Base-by-base conservation (phyloP, 192 early-diverging fungal genomes). In the Linnemannia elongata region DNA sequence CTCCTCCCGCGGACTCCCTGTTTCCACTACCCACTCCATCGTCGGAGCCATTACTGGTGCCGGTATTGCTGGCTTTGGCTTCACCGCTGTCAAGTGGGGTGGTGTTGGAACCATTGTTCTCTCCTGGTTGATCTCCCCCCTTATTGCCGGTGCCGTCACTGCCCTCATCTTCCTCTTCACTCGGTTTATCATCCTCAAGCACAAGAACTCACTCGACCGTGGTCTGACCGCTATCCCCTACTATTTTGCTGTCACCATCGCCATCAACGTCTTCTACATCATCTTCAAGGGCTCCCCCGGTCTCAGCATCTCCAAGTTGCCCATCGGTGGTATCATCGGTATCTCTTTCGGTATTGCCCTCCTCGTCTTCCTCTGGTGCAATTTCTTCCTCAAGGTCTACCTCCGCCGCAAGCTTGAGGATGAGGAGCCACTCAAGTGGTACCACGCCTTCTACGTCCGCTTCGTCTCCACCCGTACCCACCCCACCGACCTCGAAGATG, bases 21-120 rank as follows among this genome's bases (percentile, higher is more conserved):
- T 97, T 36, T 94, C 93, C 63, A 96, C 96, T 38, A 96, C 96
- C 12, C 96, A 97, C 83, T 89, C 94, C 52, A 95, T 97, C 80
- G 94, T 97, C 49, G 96, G 96, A 77, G 96, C 93, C 44, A 90
- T 97, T 74, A 89, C 92, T 42, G 96, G 96, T 79, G 90, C 94
- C 33, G 96, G 96, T 74, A 93, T 97, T 69, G 90, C 96, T 74
- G 94, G 92, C 5, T 96, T 94, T 63, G 96, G 96, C 70, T 88
- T 88, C 41, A 72, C 68, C 27, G 82, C 94, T 70, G 92, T 96
- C 75, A 87, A 92, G 69, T 97, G 95, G 95, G 83, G 27, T 36
- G 83, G 69, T 18, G 44, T 91, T 41, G 86, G 72, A 18, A 80
- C 9, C 41, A 86, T 86, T 55, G 71, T 86, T 18, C 12, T 76